phyloP scores from a whole-genome alignment of 169 alveolate species.

The Sarcocystis neurona region DNA sequence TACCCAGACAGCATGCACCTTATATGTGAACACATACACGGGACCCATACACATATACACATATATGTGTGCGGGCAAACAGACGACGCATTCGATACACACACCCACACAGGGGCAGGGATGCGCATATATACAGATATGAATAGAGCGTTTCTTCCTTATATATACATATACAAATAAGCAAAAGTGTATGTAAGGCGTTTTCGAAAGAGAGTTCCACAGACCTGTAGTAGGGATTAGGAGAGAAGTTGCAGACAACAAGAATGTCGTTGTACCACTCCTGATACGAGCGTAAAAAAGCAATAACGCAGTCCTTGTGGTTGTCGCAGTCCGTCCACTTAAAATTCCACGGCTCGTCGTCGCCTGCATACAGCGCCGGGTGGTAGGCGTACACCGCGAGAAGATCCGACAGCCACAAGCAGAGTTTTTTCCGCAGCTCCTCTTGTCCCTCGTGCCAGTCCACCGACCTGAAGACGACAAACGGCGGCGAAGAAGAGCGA shows the following conservation, averaged over 20 bases:
- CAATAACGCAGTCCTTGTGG: conserved; percentile 71
- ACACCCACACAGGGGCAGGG: not conserved
- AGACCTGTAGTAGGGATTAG: conserved; percentile 65
- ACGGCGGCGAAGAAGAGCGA: not conserved
- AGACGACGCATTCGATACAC: too few relatives aligned
- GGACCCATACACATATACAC: too few relatives aligned
- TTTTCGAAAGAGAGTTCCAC: not conserved
- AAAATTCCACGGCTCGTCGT: conserved; percentile 75
- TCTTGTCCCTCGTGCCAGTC: conserved; percentile 80
- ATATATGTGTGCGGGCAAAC: too few relatives aligned
- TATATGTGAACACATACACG: too few relatives aligned
- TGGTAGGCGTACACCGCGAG: conserved; percentile 66
- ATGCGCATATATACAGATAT: too few relatives aligned
- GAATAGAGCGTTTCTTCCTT: not conserved
- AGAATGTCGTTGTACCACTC: conserved; percentile 73
- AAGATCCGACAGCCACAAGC: conserved; percentile 72
- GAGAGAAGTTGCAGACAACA: conserved; percentile 72
- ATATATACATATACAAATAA: not conserved
- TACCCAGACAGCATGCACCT: too few relatives aligned
- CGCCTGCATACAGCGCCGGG: conserved; percentile 75
- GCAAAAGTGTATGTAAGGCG: not conserved
- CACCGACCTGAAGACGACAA: conserved; percentile 63
- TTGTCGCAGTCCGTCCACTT: conserved; percentile 79
- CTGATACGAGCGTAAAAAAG: conserved; percentile 70
- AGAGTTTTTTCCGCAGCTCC: conserved; percentile 69